Conservation (phyloP, 73 alveolate species). For the Paramecium tetraurelia region DNA sequence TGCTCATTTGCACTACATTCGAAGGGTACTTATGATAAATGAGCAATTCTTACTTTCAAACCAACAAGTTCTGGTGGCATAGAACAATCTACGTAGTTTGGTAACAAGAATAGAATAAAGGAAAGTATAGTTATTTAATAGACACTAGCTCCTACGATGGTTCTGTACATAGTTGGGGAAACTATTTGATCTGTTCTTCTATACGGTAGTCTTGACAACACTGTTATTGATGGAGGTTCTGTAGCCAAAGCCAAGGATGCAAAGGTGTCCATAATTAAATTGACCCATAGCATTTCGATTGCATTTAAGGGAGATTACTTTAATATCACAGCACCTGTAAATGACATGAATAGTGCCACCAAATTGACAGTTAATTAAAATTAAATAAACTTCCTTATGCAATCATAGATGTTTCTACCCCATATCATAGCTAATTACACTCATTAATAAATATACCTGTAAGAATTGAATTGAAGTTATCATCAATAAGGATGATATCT, state of each 20-base stretch:
- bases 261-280: conserved; percentile 84
- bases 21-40: neutral
- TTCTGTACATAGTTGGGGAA: conserved; percentile 80
- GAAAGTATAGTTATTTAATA: conserved; percentile 66
- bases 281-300: conserved; percentile 89
- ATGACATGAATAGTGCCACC: conserved; percentile 81
- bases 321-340: conserved; percentile 81
- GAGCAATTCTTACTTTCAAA: neutral
- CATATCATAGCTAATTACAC: conserved; percentile 68
- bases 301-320: conserved; percentile 79
- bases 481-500: conserved; percentile 80
- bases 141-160: conserved; percentile 73
- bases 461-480: conserved; percentile 76
- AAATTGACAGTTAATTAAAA: conserved; percentile 83
- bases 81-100: conserved; percentile 44
- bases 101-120: conserved; percentile 65
- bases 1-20: conserved; percentile 64
- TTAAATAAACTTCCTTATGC: conserved; percentile 81
- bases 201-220: conserved; percentile 79
- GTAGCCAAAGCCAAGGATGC: conserved; percentile 96
- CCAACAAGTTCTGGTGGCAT: neutral
- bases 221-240: conserved; percentile 88
- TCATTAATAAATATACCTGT: neutral
- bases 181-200: conserved; percentile 77
- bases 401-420: conserved; percentile 85